Base-by-base conservation (phyloP, 148 eudicot species). In the Agrostemma githago region DNA sequence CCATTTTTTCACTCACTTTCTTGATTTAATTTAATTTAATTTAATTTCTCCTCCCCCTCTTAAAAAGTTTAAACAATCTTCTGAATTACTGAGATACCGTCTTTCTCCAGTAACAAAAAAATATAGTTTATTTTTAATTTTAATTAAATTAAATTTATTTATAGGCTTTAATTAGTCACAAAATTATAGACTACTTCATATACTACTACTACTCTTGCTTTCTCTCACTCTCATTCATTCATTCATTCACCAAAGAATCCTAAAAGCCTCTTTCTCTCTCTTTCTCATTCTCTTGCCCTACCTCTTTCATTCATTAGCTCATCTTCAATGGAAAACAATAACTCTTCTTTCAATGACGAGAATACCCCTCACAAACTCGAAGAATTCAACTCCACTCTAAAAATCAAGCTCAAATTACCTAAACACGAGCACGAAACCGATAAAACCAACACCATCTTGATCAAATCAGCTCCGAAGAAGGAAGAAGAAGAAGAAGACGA, bases 361-460 rank as follows among this genome's bases (percentile, higher is more conserved):
- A 67, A 16, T 1, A 16, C 56, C 12, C 60, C 59, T 48, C 48
- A 42, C 7, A 69, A 69, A 40, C 41, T 69, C 12, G 72, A 48
- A 19, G 59, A 69, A 48, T 20, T 69, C 58, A 69, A 51, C 72
- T 69, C 72, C 0, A 62, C 20, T 10, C 14, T 79, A 3, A 53
- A 20, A 63, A 54, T 54, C 59, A 64, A 74, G 72, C 58, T 74
- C 62, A 74, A 74, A 64, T 70, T 77, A 67, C 62, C 69, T n/a
- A 48, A 62, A 46, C 59, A 15, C 4, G 72, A 61, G 2, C 79
- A 37, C 10, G 46, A 37, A 15, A 20, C 26, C 19, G 4, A 6
- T 42, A 26, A 42, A 42, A 43, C 43, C 3, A 17, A 39, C 6
- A 43, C 43, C 3, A 34, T 10, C 9, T 21, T 21, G 1, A 21